phyloP scores from a whole-genome alignment of 2,329 filamentous ascomycete genomes.

The Colletotrichum kahawae region DNA sequence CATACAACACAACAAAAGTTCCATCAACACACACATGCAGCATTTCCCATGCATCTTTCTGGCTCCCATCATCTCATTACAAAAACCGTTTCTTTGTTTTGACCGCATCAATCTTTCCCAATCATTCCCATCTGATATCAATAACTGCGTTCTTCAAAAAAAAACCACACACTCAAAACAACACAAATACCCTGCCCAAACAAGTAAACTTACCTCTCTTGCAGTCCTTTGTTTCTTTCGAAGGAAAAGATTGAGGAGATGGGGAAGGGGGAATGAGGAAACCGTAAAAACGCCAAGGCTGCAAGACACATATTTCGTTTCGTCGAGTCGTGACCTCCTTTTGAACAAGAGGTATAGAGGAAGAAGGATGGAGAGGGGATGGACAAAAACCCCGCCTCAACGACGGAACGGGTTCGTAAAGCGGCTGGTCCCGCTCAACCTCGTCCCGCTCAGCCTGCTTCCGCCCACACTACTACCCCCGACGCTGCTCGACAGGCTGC shows the following conservation, averaged over 20 bases:
- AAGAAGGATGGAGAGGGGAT: background rate
- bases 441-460: conserved; percentile 27
- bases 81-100: background rate
- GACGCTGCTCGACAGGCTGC: conserved; percentile 52
- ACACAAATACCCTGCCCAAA: background rate
- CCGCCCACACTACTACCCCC: conserved; percentile 31
- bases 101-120: background rate
- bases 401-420: conserved; percentile 12
- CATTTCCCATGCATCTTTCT: background rate
- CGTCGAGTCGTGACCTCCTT: background rate
- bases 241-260: background rate
- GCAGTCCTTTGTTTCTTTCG: background rate
- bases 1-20: background rate
- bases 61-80: background rate
- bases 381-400: background rate
- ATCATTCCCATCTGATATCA: background rate
- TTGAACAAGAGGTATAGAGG: background rate
- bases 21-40: background rate
- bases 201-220: background rate
- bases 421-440: conserved; percentile 8
- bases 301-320: background rate
- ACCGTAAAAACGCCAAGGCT: background rate
- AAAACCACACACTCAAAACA: background rate
- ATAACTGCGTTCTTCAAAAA: background rate
- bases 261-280: background rate